Conservation (phyloP, 2,329 filamentous ascomycete species). For the Ophiostoma triangulosporum region DNA sequence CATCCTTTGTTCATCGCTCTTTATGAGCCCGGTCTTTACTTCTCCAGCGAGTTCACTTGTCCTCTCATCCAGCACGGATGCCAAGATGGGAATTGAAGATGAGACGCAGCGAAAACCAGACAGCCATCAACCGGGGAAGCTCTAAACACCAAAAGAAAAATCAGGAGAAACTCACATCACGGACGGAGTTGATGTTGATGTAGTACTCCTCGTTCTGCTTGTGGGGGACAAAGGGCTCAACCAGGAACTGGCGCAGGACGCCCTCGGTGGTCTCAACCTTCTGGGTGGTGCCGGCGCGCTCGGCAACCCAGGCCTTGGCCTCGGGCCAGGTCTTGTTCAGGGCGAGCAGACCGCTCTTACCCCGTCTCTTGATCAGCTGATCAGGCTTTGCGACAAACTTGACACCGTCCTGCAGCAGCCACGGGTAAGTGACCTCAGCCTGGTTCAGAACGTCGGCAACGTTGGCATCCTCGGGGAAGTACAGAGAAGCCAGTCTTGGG, state of each 20-base stretch:
- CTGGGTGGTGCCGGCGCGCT: constrained; percentile 80
- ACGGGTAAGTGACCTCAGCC: constrained; percentile 93
- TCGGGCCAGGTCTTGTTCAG: constrained; percentile 97
- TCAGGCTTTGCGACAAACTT: constrained; percentile 99
- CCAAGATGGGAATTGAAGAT: not conserved
- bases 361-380: constrained; percentile 98
- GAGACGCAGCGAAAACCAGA: not conserved
- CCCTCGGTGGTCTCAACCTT: constrained; percentile 87
- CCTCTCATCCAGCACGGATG: not conserved
- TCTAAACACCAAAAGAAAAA: not conserved
- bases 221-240: constrained; percentile 97
- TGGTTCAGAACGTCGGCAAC: constrained; percentile 79
- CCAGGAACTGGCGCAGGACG: constrained; percentile 84
- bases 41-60: not conserved
- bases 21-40: not conserved
- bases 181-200: constrained; percentile 99
- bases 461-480: constrained; percentile 81
- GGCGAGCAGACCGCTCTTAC: constrained; percentile 92
- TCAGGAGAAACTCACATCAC: constrained; percentile 64
- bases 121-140: not conserved
- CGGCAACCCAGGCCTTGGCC: constrained; percentile 85
- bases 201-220: constrained; percentile 95
- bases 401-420: constrained; percentile 69
- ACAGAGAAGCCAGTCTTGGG: constrained; percentile 76
- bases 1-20: not conserved